Base-by-base conservation (phyloP, 179 eudicot genomes). In the Beta corolliflora region DNA sequence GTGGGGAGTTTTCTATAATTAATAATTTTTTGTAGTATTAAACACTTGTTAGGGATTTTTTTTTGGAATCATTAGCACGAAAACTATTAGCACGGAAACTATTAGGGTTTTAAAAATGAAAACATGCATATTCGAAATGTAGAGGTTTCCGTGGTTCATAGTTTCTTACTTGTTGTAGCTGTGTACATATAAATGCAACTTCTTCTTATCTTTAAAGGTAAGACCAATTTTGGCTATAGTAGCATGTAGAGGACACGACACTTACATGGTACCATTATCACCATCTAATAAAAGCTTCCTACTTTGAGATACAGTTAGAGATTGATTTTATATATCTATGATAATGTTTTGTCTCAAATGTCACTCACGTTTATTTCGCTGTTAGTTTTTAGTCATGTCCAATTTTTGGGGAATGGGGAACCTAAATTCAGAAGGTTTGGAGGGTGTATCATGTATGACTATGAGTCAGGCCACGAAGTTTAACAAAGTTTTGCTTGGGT, bases 1-100 rank as follows among this genome's bases (percentile, higher is more conserved):
- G 84, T 77, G 60, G 76, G 7, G 86, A 84, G 31, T 81, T 84
- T 54, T 81, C 58, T 67, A 79, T 78, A 5, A 81, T 84, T 58
- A 84, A 81, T 52, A 21, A 19, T 74, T 81, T 77, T 65, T 65
- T 48, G 23, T 84, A 81, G 58, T 0, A 31, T 5, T 15, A 36
- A 36, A 36, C 41, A 36, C 41, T 36, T 36, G 41, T 36, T 36
- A 36, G 41, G 41, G 41, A 36, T n/a, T 3, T 36, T 1, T 36
- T 25, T 36, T 36, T 36, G 1, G 1, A 31, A 36, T 36, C 3
- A 36, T 36, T 36, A 36, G 41, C n/a, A n/a, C n/a, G n/a, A n/a
- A n/a, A n/a, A n/a, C n/a, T n/a, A n/a, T n/a, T n/a, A n/a, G n/a
- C 41, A 36, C 41, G 41, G 41, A 36, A 36, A 36, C 41, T 1